Evolutionary conservation across 73 alveolate genomes (phyloP).

Genomic region (Halteria grandinella): DNA sequence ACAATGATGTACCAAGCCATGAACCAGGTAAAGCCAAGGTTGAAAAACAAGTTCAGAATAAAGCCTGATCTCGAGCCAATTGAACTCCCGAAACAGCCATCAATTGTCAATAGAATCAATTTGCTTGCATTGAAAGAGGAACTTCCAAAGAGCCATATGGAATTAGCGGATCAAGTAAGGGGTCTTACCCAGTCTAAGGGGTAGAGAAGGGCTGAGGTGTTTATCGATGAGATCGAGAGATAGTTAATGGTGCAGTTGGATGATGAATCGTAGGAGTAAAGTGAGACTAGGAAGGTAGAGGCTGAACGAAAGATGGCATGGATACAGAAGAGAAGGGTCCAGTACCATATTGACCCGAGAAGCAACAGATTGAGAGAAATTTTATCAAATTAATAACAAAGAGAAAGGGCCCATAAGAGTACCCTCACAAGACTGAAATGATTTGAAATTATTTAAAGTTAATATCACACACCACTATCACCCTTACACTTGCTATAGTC

Average conservation of each 20-base stretch:
- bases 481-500: too few species aligned
- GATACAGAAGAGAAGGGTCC: constrained; percentile 33
- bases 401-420: constrained; percentile 53
- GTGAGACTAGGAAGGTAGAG: constrained; percentile 20
- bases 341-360: constrained; percentile 70
- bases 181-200: neutral
- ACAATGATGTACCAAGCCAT: neutral
- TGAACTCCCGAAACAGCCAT: neutral
- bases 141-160: constrained; percentile 1
- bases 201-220: constrained; percentile 48
- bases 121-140: neutral
- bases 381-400: constrained; percentile 22
- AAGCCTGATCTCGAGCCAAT: neutral
- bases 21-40: neutral
- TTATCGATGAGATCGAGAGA: constrained; percentile 47
- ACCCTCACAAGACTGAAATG: constrained; percentile 7
- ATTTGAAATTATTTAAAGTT: neutral
- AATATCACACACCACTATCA: neutral
- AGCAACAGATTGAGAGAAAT: constrained; percentile 47
- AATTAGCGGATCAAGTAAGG: constrained; percentile 5
- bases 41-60: too few species aligned
- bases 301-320: constrained; percentile 28
- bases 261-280: constrained; percentile 40
- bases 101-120: neutral
- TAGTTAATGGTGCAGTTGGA: constrained; percentile 41